Evolutionary conservation across 495 filamentous ascomycete genomes (phyloP), one percentile per base, ranked within the genome.

Genomic region (Geoglossum glabrum): DNA sequence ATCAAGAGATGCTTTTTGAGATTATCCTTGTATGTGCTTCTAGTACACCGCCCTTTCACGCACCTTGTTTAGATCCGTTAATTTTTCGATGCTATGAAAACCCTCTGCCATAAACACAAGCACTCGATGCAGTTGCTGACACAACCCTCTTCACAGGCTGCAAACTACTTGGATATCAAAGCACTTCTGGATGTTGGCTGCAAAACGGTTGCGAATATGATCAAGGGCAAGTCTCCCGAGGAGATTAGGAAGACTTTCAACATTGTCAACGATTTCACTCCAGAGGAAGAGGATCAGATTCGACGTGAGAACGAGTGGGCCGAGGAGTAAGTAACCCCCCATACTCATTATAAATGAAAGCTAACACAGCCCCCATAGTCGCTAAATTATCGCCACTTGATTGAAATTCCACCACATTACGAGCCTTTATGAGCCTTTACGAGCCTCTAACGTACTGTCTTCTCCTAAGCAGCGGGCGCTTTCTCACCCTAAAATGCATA

Each of bases 1-100:
- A 98, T 67, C 92, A 98, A 67, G 92, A 98, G 72, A 95, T 98
- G 92, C 79, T 98, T 0, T 98, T 98, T 61, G 92, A 98, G 74
- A 97, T 98, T 66, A 98, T 98, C 61, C 75, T 98, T 30, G 89
- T 94, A 79, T 54, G 85, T 79, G 30, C 6, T 19, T 15, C 46
- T 13, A 50, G 19, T 9, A 47, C 7, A 55, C n/a, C n/a, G n/a
- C n/a, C n/a, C n/a, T n/a, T n/a, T n/a, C n/a, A n/a, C n/a, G n/a
- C n/a, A n/a, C n/a, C n/a, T n/a, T n/a, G n/a, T n/a, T n/a, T n/a
- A n/a, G n/a, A n/a, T n/a, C n/a, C n/a, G n/a, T n/a, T n/a, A n/a
- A n/a, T n/a, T n/a, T n/a, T n/a, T n/a, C n/a, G n/a, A n/a, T n/a
- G n/a, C n/a, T n/a, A n/a, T n/a, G n/a, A n/a, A n/a, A n/a, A n/a